Percentiles rank a stretch among this genome's conserved stretches.
phyloP scores from a whole-genome alignment of 2,329 filamentous ascomycete species.

The Dactylella cylindrospora region DNA sequence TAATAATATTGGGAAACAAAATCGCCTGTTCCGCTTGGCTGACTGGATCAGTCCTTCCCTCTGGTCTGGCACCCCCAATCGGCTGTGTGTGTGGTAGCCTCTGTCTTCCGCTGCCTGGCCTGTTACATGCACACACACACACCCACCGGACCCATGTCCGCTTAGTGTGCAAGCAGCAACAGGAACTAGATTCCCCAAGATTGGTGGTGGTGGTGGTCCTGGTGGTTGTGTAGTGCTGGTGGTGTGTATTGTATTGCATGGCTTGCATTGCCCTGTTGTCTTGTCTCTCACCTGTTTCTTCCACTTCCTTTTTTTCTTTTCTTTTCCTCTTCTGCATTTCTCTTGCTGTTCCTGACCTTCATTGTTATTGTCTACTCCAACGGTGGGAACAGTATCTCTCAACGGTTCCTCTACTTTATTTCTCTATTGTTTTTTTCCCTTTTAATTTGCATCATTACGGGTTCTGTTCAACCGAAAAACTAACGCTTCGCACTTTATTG shows the following conservation, averaged over 20 bases:
- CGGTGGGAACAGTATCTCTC: constrained; percentile 15
- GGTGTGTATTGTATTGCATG: constrained; percentile 43
- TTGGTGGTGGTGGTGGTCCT: too few species aligned
- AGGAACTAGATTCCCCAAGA: constrained; percentile 36
- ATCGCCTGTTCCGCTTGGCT: constrained; percentile 42
- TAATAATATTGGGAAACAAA: constrained; percentile 40
- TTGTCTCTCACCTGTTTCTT: constrained; percentile 42
- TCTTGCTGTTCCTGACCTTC: constrained; percentile 6
- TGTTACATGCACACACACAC: constrained; percentile 41
- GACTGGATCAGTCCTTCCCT: constrained; percentile 7
- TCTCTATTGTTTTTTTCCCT: too few species aligned
- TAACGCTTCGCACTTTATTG: too few species aligned
- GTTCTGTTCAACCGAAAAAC: too few species aligned
- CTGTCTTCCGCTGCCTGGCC: constrained; percentile 38
- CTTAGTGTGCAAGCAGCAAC: constrained; percentile 31
- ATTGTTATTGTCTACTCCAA: constrained; percentile 11
- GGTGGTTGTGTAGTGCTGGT: too few species aligned
- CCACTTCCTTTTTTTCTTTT: constrained; percentile 38
- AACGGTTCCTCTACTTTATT: constrained; percentile 6
- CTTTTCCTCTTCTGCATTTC: constrained; percentile 7
- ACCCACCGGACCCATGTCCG: constrained; percentile 27
- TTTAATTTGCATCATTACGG: too few species aligned
- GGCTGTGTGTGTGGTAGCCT: constrained; percentile 25
- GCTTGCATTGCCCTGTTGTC: constrained; percentile 45
- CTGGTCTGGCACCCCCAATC: constrained; percentile 20